A percentile compares a stretch with the other conserved stretches of the same genome.
Evolutionary conservation across 208 protist species (phyloP).

Genomic region (Acanthamoeba lenticulata): DNA sequence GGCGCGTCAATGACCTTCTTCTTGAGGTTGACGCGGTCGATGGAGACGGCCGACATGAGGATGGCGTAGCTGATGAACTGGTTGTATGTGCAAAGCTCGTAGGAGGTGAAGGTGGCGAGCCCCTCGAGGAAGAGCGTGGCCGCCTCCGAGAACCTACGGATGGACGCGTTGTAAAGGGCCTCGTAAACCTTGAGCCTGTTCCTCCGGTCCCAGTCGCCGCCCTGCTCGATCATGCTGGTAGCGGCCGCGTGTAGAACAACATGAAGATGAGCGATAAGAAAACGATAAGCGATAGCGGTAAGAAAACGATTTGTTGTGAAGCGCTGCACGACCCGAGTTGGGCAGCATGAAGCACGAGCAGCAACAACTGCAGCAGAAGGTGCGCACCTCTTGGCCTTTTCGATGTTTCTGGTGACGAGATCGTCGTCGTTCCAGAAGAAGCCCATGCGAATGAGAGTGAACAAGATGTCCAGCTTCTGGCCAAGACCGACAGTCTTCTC

Average conservation of each 20-base stretch:
- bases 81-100: conserved; percentile 79
- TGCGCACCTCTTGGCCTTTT: conserved; percentile 87
- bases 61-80: conserved; percentile 94
- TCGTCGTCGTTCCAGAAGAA: conserved; percentile 95
- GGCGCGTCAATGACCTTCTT: conserved; percentile 86
- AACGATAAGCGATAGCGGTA: too few species aligned
- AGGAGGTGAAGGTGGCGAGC: conserved; percentile 97
- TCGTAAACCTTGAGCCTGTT: conserved; percentile 99
- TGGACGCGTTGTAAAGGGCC: conserved; percentile 94
- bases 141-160: conserved; percentile 95
- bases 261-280: background rate
- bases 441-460: conserved; percentile 95
- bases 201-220: conserved; percentile 98
- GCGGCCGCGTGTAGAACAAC: background rate
- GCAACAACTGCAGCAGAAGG: background rate
- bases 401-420: conserved; percentile 91
- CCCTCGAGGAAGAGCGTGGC: conserved; percentile 95
- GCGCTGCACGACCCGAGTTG: too few species aligned
- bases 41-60: conserved; percentile 90
- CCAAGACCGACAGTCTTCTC: conserved; percentile 93
- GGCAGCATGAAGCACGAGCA: background rate
- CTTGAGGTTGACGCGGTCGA: conserved; percentile 90
- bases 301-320: too few species aligned
- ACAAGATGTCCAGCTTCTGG: conserved; percentile 96
- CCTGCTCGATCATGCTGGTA: conserved; percentile 93